Evolutionary conservation across 31 red algal genomes (phyloP), one percentile per base, ranked within the genome.

Genomic region (Odonthalia washingtoniensis): DNA sequence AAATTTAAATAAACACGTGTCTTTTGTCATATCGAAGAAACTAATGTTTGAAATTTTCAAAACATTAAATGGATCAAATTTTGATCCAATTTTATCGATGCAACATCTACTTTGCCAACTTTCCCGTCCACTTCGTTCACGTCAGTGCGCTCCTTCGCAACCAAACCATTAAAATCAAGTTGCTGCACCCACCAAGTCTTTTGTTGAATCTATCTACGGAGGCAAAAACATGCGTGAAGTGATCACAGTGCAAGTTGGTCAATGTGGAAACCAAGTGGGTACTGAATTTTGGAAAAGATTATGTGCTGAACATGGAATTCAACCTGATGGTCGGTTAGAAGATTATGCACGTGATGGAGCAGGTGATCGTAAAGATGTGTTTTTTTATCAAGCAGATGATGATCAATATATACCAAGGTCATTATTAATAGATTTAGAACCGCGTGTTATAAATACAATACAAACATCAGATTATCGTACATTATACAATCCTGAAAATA

Each of bases 311-410:
- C 97, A 99, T 75, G 97, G 87, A 18, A 99, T 99, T 69, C 80
- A 91, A 72, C 91, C 93, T n/a, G 89, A 98, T 66, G 97, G 97
- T 6, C 72, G 92, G 33, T 65, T 98, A 31, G 93, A 94, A 44
- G 93, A 93, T 6, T 91, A 84, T 68, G 97, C 94, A 14, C 6
- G 61, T 0, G 93, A 93, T 28, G 75, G 81, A 12, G 89, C 91
- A 34, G 93, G 96, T 27, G 97, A 99, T 75, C 76, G 97, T 43
- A 99, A 99, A 80, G 97, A 99, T 84, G 90, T 94, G 31, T 99
- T 99, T 79, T 99, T 99, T 44, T 99, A 99, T 57, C 94, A 99
- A 85, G 97, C 97, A 36, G 97, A 99, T 81, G 97, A 99, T 77
- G 91, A 94, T 31, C 94, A 94, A 36, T 96, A 99, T 65, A 87